A percentile compares a stretch with the other conserved stretches of the same genome.
Conservation (phyloP, 176 grass and related monocot species). For the Triticum turgidum region DNA sequence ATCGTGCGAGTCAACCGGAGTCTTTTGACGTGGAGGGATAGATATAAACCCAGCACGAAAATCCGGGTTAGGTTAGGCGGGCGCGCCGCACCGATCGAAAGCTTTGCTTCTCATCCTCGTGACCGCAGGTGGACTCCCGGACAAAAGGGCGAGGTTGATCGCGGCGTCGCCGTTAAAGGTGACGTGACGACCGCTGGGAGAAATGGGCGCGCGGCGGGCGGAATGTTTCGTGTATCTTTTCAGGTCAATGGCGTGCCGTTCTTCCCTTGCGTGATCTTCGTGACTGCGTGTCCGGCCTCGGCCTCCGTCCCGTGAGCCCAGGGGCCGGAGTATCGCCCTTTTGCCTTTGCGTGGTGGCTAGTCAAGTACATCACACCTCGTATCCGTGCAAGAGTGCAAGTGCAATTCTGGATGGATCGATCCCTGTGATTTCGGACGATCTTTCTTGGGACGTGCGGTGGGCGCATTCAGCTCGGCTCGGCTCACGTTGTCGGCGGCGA, state of each 20-base stretch:
- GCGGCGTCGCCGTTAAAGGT: not conserved
- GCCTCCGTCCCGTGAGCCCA: not conserved
- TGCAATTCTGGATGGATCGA: not conserved
- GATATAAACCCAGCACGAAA: not conserved
- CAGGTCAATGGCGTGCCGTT: constrained; percentile 1
- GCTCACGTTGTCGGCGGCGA: not conserved
- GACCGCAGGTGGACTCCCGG: not conserved
- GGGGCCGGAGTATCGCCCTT: too few relatives aligned
- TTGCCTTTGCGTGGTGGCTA: not conserved
- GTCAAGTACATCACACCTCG: not conserved
- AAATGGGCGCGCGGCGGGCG: not conserved
- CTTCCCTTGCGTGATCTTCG: not conserved
- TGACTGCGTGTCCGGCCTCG: not conserved
- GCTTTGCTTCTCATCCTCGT: not conserved
- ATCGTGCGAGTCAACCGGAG: not conserved
- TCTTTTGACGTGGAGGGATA: not conserved
- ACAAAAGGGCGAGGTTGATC: not conserved
- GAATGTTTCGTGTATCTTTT: not conserved
- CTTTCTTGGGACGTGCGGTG: not conserved
- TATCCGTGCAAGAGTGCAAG: not conserved
- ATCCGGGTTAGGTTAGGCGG: not conserved
- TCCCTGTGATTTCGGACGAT: not conserved
- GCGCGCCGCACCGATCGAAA: not conserved
- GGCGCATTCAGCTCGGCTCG: not conserved
- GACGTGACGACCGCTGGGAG: not conserved